A percentile compares a stretch with the other conserved stretches of the same genome.
Evolutionary conservation across 2,329 filamentous ascomycete genomes (phyloP).

Genomic region (Clonostachys sp.): DNA sequence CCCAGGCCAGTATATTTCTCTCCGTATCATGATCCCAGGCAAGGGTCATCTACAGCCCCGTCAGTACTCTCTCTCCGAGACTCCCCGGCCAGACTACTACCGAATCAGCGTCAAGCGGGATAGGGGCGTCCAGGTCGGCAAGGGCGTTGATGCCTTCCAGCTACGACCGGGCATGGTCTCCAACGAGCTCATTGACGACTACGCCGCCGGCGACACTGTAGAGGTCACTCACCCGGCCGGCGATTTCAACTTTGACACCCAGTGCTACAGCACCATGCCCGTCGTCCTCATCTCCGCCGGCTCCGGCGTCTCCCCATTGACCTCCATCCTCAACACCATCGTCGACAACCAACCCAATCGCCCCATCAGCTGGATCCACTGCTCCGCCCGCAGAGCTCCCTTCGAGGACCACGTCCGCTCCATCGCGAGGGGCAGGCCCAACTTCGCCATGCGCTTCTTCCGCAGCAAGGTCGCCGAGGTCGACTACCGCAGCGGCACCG

Average conservation of each 20-base stretch:
- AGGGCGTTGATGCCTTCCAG: constrained; percentile 34
- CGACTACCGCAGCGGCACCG: constrained; percentile 15
- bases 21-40: constrained; percentile 52
- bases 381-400: constrained; percentile 38
- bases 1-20: constrained; percentile 69
- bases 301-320: constrained; percentile 54
- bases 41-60: constrained; percentile 58
- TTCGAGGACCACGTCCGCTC: constrained; percentile 48
- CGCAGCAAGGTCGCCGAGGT: constrained; percentile 39
- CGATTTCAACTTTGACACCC: constrained; percentile 5
- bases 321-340: constrained; percentile 55
- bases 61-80: constrained; percentile 70
- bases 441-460: constrained; percentile 38
- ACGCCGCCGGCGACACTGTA: constrained; percentile 56
- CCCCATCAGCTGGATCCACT: constrained; percentile 56
- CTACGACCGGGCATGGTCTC: constrained; percentile 62
- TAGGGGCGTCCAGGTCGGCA: constrained; percentile 38
- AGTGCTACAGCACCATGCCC: constrained; percentile 29
- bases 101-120: constrained; percentile 70
- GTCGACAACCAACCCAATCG: constrained; percentile 32
- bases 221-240: constrained; percentile 64
- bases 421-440: constrained; percentile 30
- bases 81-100: constrained; percentile 56
- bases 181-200: constrained; percentile 61
- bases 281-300: constrained; percentile 60